phyloP scores from a whole-genome alignment of 2,329 filamentous ascomycete genomes.

The Paraphaeosphaeria sporulosa region DNA sequence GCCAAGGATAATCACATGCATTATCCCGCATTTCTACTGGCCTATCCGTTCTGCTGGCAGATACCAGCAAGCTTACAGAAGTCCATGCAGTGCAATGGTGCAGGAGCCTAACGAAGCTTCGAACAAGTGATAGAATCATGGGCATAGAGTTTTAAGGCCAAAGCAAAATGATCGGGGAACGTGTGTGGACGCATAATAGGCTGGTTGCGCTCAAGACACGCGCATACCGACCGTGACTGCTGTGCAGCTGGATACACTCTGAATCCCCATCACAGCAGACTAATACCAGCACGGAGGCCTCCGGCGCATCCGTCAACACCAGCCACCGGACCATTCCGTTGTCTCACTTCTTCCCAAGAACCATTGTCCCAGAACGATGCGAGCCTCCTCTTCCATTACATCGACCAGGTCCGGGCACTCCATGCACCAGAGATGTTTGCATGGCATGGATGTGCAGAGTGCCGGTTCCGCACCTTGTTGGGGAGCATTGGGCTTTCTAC shows the following conservation, averaged over 20 bases:
- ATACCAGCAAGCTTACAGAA: neutral
- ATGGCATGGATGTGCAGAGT: neutral
- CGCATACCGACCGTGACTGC: neutral
- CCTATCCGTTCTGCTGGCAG: neutral
- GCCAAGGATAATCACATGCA: neutral
- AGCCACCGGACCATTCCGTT: neutral
- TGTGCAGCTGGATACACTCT: neutral
- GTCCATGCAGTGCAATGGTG: neutral
- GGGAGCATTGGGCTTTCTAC: neutral
- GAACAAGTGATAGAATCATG: neutral
- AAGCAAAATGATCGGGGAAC: neutral
- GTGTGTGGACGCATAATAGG: neutral
- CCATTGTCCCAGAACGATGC: neutral
- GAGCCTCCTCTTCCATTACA: slow-evolving; percentile 1
- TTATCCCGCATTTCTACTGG: neutral
- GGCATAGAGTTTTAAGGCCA: neutral
- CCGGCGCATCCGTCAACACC: neutral
- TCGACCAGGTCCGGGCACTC: neutral
- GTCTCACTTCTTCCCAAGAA: neutral
- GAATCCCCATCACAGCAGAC: neutral
- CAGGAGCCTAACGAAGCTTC: neutral
- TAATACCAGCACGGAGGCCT: neutral
- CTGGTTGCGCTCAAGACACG: neutral
- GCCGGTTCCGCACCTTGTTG: slow-evolving; percentile 1
- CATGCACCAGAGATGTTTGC: slow-evolving; percentile 4